Conservation (phyloP, 202 grass and related monocot species). For the Zoysia matrella region DNA sequence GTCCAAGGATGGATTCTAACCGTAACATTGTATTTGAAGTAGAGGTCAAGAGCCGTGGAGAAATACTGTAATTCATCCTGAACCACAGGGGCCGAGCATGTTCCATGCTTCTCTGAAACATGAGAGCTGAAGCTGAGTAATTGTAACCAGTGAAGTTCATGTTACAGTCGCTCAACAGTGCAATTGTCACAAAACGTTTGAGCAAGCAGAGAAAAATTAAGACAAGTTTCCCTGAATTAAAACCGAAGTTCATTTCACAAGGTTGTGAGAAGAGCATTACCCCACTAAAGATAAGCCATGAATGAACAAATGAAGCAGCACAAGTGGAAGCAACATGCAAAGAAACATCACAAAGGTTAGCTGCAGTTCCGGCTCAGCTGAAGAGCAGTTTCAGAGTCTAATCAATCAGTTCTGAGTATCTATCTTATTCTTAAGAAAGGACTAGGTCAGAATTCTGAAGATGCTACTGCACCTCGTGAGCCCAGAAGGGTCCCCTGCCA, state of each 20-base stretch:
- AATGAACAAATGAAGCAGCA: constrained; percentile 20
- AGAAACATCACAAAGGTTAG: constrained; percentile 26
- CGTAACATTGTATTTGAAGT: constrained; percentile 90
- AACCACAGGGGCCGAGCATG: constrained; percentile 82
- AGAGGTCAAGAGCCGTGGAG: constrained; percentile 78
- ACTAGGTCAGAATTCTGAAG: constrained; percentile 6
- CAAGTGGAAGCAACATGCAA: constrained; percentile 17
- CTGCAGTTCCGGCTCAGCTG: neutral
- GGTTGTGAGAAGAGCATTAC: constrained; percentile 53
- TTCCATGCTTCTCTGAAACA: constrained; percentile 75
- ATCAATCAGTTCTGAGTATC: constrained; percentile 1
- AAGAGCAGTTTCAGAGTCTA: neutral
- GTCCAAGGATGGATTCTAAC: constrained; percentile 45
- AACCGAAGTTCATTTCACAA: neutral
- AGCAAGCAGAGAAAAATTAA: neutral
- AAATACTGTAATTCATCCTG: constrained; percentile 95
- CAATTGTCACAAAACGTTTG: neutral
- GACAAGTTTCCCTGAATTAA: neutral
- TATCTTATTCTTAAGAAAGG: neutral
- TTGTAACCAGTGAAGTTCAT: neutral
- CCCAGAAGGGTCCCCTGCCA: constrained; percentile 80
- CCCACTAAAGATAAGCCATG: constrained; percentile 68
- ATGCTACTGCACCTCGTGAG: constrained; percentile 59
- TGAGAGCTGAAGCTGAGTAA: neutral
- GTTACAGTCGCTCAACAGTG: neutral